Percentiles rank a stretch among this genome's conserved stretches.
Conservation (phyloP, 768 basidiomycete species). For the Clitopilus hobsonii region DNA sequence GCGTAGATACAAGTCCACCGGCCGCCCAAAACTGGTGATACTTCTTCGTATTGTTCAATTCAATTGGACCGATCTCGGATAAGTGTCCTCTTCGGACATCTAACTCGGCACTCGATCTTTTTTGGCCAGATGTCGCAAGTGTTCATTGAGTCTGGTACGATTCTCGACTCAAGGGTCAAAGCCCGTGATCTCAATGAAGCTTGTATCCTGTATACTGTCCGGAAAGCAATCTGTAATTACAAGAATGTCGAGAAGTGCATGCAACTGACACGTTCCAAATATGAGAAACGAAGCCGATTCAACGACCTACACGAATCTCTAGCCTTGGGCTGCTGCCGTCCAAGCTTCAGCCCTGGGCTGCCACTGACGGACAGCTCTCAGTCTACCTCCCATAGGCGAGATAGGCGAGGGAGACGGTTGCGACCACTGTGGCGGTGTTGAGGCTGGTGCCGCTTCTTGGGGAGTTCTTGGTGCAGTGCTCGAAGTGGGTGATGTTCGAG, state of each 20-base stretch:
- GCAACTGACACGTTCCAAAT: neutral
- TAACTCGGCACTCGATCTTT: neutral
- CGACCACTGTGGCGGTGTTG: constrained; percentile 11
- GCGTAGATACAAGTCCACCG: too few relatives aligned
- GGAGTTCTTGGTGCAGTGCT: constrained; percentile 41
- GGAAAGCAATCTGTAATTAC: neutral
- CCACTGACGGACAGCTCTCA: constrained; percentile 51
- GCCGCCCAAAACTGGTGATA: neutral
- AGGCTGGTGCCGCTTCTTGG: constrained; percentile 29
- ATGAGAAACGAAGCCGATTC: neutral
- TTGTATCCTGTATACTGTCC: neutral
- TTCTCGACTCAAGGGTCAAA: neutral
- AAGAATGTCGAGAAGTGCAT: constrained; percentile 2
- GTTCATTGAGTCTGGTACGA: neutral
- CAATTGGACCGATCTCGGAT: neutral
- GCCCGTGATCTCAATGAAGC: neutral
- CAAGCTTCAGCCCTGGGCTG: constrained; percentile 26
- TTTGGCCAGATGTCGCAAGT: neutral
- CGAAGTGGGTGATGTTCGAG: constrained; percentile 49
- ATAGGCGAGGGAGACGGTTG: constrained; percentile 22
- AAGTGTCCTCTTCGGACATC: neutral
- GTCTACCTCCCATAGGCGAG: constrained; percentile 32
- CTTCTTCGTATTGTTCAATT: neutral
- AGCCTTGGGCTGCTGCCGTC: constrained; percentile 7
- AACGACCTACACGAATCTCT: constrained; percentile 9